phyloP scores from a whole-genome alignment of 257 asterid genomes.

The Solanum acaule region DNA sequence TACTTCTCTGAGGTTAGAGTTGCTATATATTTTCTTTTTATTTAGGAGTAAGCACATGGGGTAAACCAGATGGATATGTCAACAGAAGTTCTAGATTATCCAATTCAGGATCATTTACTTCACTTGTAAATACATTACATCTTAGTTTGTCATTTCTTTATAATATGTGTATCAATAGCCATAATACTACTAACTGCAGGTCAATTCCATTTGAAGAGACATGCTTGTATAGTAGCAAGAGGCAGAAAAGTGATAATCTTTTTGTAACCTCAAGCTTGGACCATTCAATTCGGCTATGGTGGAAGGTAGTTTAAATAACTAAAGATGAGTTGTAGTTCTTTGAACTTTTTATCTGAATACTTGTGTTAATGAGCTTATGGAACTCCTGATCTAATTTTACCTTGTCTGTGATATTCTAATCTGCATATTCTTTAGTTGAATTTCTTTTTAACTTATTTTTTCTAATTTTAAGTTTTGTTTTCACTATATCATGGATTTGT shows the following conservation, averaged over 20 bases:
- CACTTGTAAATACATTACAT: background rate
- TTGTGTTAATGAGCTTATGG: background rate
- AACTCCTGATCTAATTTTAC: background rate
- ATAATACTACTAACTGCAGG: conserved; percentile 22
- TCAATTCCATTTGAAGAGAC: conserved; percentile 40
- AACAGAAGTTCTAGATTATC: background rate
- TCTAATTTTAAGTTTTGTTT: background rate
- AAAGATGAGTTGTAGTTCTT: background rate
- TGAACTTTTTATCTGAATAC: background rate
- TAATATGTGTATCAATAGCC: background rate
- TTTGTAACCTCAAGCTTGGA: conserved; percentile 72
- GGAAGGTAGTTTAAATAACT: conserved; percentile 38
- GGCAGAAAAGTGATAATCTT: conserved; percentile 33
- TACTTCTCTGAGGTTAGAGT: conserved; percentile 57
- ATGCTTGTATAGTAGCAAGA: conserved; percentile 16
- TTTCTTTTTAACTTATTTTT: background rate
- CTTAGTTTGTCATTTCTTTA: background rate
- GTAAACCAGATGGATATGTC: background rate
- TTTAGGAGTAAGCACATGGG: background rate
- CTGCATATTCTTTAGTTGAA: background rate
- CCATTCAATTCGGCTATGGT: conserved; percentile 69
- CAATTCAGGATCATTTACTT: background rate
- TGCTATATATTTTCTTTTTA: conserved; percentile 2
- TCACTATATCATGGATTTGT: background rate
- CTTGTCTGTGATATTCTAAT: background rate